Base-by-base conservation (phyloP, 768 basidiomycete species). In the Gyrodon lividus region DNA sequence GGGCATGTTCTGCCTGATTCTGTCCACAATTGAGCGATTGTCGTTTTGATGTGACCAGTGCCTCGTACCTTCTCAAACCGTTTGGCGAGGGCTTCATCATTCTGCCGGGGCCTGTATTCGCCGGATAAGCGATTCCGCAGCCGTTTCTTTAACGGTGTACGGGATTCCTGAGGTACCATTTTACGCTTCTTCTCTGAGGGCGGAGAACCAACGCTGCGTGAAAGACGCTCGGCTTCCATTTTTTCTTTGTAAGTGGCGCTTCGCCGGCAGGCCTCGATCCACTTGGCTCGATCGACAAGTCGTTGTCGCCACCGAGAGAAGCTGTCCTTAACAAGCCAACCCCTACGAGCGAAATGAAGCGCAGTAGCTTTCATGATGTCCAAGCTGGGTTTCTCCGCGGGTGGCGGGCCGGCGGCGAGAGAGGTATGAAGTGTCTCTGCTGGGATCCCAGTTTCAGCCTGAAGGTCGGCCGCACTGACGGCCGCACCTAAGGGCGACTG, bases 1-100 rank as follows among this genome's bases (percentile, higher is more conserved):
- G 77, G 56, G 82, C 78, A 52, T 88, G 82, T 52, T 86, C 84
- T 67, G 80, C 78, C 51, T 85, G 80, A 58, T 89, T 91, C 88
- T 90, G 64, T 56, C 30, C 24, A 53, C 56, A 26, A 39, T 40
- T 58, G 51, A 60, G 49, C 54, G 28, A 22, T 35, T 13, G 0
- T 31, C 13, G 16, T 16, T 5, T 46, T 14, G 33, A 24, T 31
- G 26, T 5, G n/a, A 37, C 13, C 13, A 12, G 33, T 17, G 4
- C 7, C 16, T 49, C 69, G 64, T 61, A 87, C 89, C 81, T 87
- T 81, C 74, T 81, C 81, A 59, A 88, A 78, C 49, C 84, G 76
- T 64, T 66, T 76, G 13, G 80, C 84, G 45, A 89, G 74, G 30
- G 82, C 82, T 53, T 83, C 84, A 50, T 87, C 87, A 14, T 79